phyloP scores from a whole-genome alignment of 108 stramenopile genomes.

The Skeletonema grethae region DNA sequence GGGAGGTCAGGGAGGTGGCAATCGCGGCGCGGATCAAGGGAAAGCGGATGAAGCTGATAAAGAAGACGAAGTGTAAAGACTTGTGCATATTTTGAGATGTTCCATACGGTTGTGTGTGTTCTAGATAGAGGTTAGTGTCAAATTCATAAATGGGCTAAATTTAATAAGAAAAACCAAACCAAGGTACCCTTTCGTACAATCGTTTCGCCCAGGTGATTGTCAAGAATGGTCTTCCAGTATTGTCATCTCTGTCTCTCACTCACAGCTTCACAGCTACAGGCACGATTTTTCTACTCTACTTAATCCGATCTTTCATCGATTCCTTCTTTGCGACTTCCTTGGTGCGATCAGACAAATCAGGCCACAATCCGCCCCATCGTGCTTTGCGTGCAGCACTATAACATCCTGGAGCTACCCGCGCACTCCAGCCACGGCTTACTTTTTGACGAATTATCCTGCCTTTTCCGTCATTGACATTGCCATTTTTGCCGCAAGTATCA shows the following conservation, averaged over 20 bases:
- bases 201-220: no score
- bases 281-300: not conserved
- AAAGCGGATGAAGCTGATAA: not conserved
- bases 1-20: not conserved
- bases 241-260: no score
- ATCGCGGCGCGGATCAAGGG: not conserved
- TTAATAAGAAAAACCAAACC: no score
- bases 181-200: no score
- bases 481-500: constrained; percentile 5
- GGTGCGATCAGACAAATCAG: constrained; percentile 47
- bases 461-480: not conserved
- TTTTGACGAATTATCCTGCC: constrained; percentile 69
- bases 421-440: constrained; percentile 58
- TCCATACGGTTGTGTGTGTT: no score
- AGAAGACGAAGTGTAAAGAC: not conserved
- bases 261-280: no score
- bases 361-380: constrained; percentile 88
- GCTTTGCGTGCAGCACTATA: constrained; percentile 75
- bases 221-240: no score
- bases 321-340: constrained; percentile 2
- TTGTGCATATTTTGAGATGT: not conserved
- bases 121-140: no score
- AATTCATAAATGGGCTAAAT: no score
- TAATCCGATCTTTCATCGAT: not conserved
- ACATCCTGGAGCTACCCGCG: constrained; percentile 66